phyloP scores from a whole-genome alignment of 2,329 filamentous ascomycete species.

The Ceratocystis papillata region DNA sequence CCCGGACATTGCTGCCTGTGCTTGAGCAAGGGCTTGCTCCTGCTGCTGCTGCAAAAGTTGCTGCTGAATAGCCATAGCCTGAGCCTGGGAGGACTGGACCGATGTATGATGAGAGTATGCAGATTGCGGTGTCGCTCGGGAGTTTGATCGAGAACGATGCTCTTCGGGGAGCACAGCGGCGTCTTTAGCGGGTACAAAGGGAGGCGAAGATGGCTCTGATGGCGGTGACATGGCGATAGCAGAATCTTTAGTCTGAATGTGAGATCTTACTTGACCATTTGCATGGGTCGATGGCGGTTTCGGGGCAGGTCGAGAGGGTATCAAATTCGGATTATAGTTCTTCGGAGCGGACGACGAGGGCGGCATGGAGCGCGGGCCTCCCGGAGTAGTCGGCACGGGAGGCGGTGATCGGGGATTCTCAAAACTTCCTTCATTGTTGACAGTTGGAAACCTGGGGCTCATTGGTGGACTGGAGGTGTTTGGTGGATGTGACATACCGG shows the following conservation, averaged over 20 bases:
- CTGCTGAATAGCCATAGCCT: slow-evolving; percentile 42
- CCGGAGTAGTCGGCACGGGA: slow-evolving; percentile 53
- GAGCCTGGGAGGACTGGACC: slow-evolving; percentile 30
- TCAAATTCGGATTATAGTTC: slow-evolving; percentile 44
- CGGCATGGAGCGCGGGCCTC: slow-evolving; percentile 32
- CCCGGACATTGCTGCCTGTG: slow-evolving; percentile 63
- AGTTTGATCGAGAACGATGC: slow-evolving; percentile 58
- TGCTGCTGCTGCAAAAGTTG: slow-evolving; percentile 65
- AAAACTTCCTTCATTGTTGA: slow-evolving; percentile 86
- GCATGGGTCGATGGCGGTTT: slow-evolving; percentile 59
- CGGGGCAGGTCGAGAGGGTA: slow-evolving; percentile 77
- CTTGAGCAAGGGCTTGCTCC: slow-evolving; percentile 68
- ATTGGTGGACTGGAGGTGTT: slow-evolving; percentile 65
- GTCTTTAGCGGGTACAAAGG: slow-evolving; percentile 44
- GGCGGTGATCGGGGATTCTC: slow-evolving; percentile 92
- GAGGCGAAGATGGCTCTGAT: slow-evolving; percentile 43
- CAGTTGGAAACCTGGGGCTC: slow-evolving; percentile 72
- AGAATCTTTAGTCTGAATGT: slow-evolving; percentile 50
- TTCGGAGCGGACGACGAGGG: slow-evolving; percentile 32
- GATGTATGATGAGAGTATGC: slow-evolving; percentile 34
- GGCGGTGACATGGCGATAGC: slow-evolving; percentile 51
- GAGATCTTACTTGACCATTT: slow-evolving; percentile 40
- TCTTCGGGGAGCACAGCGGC: slow-evolving; percentile 53
- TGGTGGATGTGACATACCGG: slow-evolving; percentile 40
- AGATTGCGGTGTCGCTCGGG: slow-evolving; percentile 44